phyloP scores from a whole-genome alignment of 306 rosid species.

The Acacia melanoxylon region DNA sequence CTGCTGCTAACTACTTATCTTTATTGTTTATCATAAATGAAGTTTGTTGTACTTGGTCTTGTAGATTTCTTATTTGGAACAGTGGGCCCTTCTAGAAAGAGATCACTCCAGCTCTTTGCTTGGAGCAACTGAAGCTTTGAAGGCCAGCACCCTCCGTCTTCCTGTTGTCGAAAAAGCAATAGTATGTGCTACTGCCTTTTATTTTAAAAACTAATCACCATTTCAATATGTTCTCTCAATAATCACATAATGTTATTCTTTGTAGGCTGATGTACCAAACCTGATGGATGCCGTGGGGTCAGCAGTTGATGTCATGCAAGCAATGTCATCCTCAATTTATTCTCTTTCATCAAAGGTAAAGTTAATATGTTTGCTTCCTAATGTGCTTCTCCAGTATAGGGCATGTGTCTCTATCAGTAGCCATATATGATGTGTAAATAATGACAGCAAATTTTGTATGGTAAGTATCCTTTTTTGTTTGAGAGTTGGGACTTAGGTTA shows the following conservation, averaged over 20 bases:
- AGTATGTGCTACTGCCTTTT: slow-evolving; percentile 47
- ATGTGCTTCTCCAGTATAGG: slow-evolving; percentile 16
- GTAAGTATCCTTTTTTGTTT: slow-evolving; percentile 4
- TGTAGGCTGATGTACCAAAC: slow-evolving; percentile 85
- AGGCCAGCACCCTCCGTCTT: slow-evolving; percentile 97
- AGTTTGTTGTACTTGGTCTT: slow-evolving; percentile 41
- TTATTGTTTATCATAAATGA: slow-evolving; percentile 20
- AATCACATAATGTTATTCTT: slow-evolving; percentile 16
- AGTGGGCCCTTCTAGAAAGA: slow-evolving; percentile 88
- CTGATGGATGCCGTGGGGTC: slow-evolving; percentile 92
- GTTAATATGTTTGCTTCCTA: not conserved
- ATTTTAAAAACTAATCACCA: not conserved
- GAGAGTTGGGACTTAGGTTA: slow-evolving; percentile 12
- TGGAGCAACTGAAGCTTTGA: slow-evolving; percentile 98
- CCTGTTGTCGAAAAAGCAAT: slow-evolving; percentile 89
- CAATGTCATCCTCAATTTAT: slow-evolving; percentile 89
- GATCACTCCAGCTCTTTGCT: slow-evolving; percentile 90
- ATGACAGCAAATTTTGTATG: not conserved
- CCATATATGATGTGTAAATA: not conserved
- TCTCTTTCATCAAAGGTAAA: slow-evolving; percentile 82
- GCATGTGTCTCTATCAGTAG: slow-evolving; percentile 13
- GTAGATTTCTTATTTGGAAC: slow-evolving; percentile 87
- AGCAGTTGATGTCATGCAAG: slow-evolving; percentile 95
- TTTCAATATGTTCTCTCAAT: slow-evolving; percentile 16
- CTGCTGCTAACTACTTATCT: slow-evolving; percentile 21